These are phyloP conservation scores for Anisodus tanguticus DNA, from an alignment of 257 asterid species.

Conservation along the genomic window DNA sequence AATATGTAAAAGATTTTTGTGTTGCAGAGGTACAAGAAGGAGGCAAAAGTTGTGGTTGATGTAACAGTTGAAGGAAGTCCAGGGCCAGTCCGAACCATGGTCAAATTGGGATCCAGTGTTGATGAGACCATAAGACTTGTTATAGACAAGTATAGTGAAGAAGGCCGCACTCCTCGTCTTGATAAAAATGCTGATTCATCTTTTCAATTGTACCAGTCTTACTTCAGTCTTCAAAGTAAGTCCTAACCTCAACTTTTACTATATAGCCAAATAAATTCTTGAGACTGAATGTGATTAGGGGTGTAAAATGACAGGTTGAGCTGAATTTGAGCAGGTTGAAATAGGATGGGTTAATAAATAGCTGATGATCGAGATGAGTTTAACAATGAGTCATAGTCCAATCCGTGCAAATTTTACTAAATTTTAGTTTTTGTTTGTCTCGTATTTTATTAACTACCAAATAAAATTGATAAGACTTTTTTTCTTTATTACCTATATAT, in stretches of 20 bases:
- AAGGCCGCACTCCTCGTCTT: conserved; percentile 71
- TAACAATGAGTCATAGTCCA: background rate
- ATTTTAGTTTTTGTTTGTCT: too few species aligned
- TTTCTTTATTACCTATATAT: too few species aligned
- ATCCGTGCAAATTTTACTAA: background rate
- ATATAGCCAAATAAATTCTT: background rate
- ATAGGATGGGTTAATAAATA: background rate
- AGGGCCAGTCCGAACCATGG: conserved; percentile 70
- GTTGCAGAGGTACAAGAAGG: conserved; percentile 54
- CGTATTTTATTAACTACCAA: too few species aligned
- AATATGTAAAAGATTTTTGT: background rate
- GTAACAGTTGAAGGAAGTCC: conserved; percentile 83
- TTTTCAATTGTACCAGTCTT: conserved; percentile 60
- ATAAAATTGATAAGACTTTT: too few species aligned
- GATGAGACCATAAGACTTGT: conserved; percentile 65
- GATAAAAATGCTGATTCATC: conserved; percentile 51
- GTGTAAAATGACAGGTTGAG: background rate
- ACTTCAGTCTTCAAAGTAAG: conserved; percentile 79
- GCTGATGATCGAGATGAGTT: background rate
- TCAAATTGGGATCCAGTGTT: conserved; percentile 68
- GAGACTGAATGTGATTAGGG: background rate
- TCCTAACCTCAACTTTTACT: conserved; percentile 22
- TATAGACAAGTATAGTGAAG: conserved; percentile 53
- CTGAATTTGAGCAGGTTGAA: too few species aligned
- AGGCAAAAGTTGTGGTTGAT: conserved; percentile 71